Percentiles rank a stretch among this genome's conserved stretches.
Evolutionary conservation across 108 stramenopile species (phyloP).

Genomic region (Nitzschia sp.): DNA sequence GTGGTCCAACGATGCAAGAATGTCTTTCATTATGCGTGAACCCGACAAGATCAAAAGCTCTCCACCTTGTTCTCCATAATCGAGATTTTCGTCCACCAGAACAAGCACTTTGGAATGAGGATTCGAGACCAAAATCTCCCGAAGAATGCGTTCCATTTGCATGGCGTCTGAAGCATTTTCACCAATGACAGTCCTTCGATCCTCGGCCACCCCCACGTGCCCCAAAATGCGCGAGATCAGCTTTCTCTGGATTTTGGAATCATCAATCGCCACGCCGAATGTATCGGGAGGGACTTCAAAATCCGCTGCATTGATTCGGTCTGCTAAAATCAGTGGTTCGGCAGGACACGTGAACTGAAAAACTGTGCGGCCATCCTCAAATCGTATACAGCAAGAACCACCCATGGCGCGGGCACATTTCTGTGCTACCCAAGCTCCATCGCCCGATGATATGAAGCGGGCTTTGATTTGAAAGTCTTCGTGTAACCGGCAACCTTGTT

Average conservation of each 20-base stretch:
- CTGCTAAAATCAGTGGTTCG: conserved; percentile 12
- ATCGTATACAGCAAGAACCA: conserved; percentile 52
- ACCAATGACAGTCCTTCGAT: conserved; percentile 38
- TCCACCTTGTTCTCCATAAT: conserved; percentile 43
- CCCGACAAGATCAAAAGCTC: conserved; percentile 50
- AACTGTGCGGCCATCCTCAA: conserved; percentile 52
- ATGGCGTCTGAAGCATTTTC: conserved; percentile 52
- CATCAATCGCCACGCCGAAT: conserved; percentile 74
- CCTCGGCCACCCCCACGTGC: conserved; percentile 49
- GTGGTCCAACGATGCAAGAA: conserved; percentile 21
- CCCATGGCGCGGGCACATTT: conserved; percentile 73
- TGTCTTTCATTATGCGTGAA: conserved; percentile 35
- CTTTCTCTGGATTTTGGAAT: conserved; percentile 74
- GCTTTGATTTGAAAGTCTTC: background rate
- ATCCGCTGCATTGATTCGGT: background rate
- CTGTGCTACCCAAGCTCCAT: conserved; percentile 77
- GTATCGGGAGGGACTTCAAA: conserved; percentile 45
- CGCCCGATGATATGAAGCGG: conserved; percentile 41
- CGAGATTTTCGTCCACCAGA: conserved; percentile 75
- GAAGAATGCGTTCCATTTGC: conserved; percentile 38
- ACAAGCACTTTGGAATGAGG: conserved; percentile 49
- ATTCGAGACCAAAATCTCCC: conserved; percentile 43
- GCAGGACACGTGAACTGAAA: conserved; percentile 46
- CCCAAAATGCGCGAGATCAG: conserved; percentile 50
- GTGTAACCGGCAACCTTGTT: conserved; percentile 53